Base-by-base conservation (phyloP, 495 filamentous ascomycete species). In the Margaritispora aquatica region DNA sequence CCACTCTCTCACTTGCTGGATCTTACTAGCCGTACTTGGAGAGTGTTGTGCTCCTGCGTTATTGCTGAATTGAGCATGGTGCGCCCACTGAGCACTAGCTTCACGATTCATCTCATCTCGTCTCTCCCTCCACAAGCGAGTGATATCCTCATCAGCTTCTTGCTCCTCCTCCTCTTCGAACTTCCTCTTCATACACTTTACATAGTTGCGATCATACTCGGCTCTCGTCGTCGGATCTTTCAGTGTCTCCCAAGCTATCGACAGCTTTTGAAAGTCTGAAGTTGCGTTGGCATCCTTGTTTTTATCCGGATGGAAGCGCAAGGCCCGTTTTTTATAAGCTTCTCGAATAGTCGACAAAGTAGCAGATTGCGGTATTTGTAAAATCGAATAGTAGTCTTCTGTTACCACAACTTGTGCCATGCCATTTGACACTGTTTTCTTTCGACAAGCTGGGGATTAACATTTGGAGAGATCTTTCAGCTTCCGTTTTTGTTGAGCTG, bases 231-330 rank as follows among this genome's bases (percentile, higher is more conserved):
- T 19, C 9, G 46, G 20, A 49, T 63, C 60, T 52, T 52, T 57
- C 26, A 52, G 10, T 8, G 48, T 55, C 31, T 58, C 53, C 60
- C 64, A 55, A 1, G 53, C 59, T 0, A 65, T 61, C 19, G 11
- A 59, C 8, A 65, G n/a, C 13, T 26, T 24, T 31, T 65, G 63
- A 48, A 86, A 87, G 23, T 78, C 70, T 44, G 77, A 71, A 15
- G 59, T 60, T 4, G 75, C 70, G 17, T 63, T 56, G 19, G 73
- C 68, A 26, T 72, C 72, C 29, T 74, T 72, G 63, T 78, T 75
- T 66, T 88, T 87, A 70, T 88, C 84, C 0, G 84, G 85, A 59
- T 87, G 84, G 63, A 69, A 71, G 57, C 77, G 80, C 51, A 87
- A 66, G 1, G 83, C 85, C 10, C 75, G 67, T 50, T 64, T 73